A percentile compares a stretch with the other conserved stretches of the same genome.
Evolutionary conservation across 1,284 basidiomycete species (phyloP).

Genomic region (Cystobasidium sp.): DNA sequence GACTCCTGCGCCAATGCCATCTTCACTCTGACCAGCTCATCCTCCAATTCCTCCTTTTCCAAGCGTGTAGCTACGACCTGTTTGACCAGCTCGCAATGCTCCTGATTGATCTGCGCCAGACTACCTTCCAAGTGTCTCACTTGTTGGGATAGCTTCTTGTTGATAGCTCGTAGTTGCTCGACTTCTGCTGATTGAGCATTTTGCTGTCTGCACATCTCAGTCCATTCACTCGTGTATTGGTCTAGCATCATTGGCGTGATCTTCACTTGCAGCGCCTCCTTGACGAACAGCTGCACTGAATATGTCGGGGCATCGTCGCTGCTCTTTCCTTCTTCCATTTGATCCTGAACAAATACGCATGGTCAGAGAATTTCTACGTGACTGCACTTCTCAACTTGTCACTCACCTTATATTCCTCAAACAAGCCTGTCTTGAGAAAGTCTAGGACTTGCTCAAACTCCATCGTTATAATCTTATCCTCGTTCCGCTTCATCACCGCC

Average conservation of each 20-base stretch:
- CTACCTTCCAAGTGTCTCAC: constrained; percentile 80
- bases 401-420: constrained; percentile 71
- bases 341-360: not conserved
- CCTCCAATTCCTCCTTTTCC: constrained; percentile 85
- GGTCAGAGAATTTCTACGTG: not conserved
- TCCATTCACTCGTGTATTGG: constrained; percentile 46
- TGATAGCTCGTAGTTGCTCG: constrained; percentile 76
- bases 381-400: constrained; percentile 12
- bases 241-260: constrained; percentile 61
- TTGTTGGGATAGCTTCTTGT: constrained; percentile 74
- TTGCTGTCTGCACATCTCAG: constrained; percentile 42
- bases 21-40: constrained; percentile 88
- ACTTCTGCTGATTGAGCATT: constrained; percentile 72
- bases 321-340: constrained; percentile 48
- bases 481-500: constrained; percentile 83
- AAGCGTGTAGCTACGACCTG: constrained; percentile 84
- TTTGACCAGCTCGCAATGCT: constrained; percentile 73
- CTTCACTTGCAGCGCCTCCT: constrained; percentile 76
- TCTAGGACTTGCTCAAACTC: constrained; percentile 87
- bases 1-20: constrained; percentile 56
- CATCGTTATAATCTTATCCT: constrained; percentile 72
- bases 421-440: constrained; percentile 78
- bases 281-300: constrained; percentile 77
- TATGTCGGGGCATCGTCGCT: constrained; percentile 59
- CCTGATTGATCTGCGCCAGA: constrained; percentile 75